Conservation (phyloP, 345 rosid genomes). For the Tarenaya hassleriana region DNA sequence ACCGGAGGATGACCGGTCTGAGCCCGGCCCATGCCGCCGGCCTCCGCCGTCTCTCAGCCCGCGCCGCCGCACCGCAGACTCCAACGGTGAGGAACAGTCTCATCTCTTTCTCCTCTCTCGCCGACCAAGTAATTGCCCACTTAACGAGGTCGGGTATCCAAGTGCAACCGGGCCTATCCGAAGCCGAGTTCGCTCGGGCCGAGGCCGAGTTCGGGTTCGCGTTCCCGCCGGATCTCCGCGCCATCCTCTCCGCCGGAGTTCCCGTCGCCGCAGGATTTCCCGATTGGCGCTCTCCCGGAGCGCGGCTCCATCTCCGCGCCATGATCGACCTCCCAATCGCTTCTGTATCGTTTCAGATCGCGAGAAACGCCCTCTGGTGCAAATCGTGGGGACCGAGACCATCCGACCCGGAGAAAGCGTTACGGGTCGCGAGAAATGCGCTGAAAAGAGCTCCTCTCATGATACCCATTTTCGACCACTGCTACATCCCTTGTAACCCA, state of each 20-base stretch:
- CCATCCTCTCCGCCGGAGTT: constrained; percentile 76
- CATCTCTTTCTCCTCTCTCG: constrained; percentile 60
- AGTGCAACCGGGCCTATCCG: constrained; percentile 78
- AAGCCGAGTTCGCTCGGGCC: constrained; percentile 74
- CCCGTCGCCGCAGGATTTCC: constrained; percentile 91
- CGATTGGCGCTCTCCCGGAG: constrained; percentile 81
- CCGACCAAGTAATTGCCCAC: constrained; percentile 69
- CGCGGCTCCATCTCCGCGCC: constrained; percentile 76
- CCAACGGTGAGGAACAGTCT: constrained; percentile 54
- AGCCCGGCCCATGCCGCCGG: constrained; percentile 89
- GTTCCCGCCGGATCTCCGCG: constrained; percentile 93
- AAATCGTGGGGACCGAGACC: constrained; percentile 90
- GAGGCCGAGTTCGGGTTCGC: constrained; percentile 90
- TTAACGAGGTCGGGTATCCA: constrained; percentile 58
- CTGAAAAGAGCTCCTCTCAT: constrained; percentile 80
- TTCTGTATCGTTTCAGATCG: constrained; percentile 83
- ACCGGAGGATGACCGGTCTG: constrained; percentile 87
- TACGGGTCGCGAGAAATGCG: constrained; percentile 78
- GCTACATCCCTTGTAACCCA: constrained; percentile 90
- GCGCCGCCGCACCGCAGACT: constrained; percentile 71
- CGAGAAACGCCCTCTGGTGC: constrained; percentile 82
- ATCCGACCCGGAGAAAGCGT: constrained; percentile 70
- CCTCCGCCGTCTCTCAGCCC: constrained; percentile 87
- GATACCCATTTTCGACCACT: constrained; percentile 87
- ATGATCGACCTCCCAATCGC: constrained; percentile 84